These are phyloP conservation scores for Populus ilicifolia DNA, from an alignment of 345 rosid species.

Conservation along the genomic window DNA sequence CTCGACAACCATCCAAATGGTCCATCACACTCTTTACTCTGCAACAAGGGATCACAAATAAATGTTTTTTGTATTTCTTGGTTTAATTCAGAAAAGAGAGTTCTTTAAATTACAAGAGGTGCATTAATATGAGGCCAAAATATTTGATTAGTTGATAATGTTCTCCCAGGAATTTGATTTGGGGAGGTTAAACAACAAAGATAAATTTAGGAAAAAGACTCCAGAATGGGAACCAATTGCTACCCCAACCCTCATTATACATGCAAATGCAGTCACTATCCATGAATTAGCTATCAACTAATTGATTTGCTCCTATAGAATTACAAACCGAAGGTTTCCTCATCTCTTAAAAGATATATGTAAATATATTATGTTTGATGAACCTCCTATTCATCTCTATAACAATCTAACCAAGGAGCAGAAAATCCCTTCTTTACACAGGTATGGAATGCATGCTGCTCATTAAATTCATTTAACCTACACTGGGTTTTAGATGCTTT, in stretches of 20 bases:
- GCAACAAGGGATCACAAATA: conserved; percentile 26
- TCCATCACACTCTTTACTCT: conserved; percentile 76
- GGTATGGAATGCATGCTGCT: neutral
- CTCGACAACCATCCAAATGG: conserved; percentile 65
- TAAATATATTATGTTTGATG: neutral
- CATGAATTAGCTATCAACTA: neutral
- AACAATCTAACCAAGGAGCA: neutral
- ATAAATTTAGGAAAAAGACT: neutral
- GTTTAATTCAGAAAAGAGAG: neutral
- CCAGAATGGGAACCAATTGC: neutral
- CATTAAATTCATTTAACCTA: neutral
- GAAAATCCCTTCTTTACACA: neutral
- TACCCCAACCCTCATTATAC: too few relatives aligned
- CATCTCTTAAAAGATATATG: neutral
- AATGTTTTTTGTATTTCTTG: neutral
- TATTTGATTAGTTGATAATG: neutral
- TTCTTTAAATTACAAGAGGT: neutral
- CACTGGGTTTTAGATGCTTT: neutral
- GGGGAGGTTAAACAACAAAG: neutral
- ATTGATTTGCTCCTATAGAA: neutral
- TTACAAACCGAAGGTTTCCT: neutral
- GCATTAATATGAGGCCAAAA: neutral
- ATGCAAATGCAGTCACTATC: neutral
- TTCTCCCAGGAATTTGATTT: neutral
- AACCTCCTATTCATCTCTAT: neutral